Conservation (phyloP, 495 filamentous ascomycete genomes). For the Pyronema domesticum region DNA sequence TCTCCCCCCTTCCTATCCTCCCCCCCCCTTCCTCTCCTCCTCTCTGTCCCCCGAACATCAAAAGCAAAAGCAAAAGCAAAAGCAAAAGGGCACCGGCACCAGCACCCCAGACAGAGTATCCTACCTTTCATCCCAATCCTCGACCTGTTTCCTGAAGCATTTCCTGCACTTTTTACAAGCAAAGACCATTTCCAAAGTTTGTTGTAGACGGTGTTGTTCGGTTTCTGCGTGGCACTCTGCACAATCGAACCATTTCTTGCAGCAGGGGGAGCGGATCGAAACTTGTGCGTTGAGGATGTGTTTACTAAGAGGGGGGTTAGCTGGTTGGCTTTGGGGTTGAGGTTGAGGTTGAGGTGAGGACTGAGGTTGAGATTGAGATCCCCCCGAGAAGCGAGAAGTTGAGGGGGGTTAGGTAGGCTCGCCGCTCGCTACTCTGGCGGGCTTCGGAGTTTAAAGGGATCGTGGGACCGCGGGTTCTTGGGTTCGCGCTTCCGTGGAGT, state of each 20-base stretch:
- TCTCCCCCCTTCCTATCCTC: neutral
- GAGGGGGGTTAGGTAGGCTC: too few species aligned
- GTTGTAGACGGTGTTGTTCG: slow-evolving; percentile 54
- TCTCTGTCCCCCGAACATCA: slow-evolving; percentile 3
- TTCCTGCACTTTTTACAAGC: slow-evolving; percentile 98
- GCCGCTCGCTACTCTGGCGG: too few species aligned
- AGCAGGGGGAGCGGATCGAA: slow-evolving; percentile 85
- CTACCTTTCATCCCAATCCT: slow-evolving; percentile 76
- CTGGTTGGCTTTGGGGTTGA: too few species aligned
- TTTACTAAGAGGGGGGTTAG: slow-evolving; percentile 38
- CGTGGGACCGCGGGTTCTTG: too few species aligned
- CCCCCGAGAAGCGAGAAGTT: too few species aligned
- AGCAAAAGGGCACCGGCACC: too few species aligned
- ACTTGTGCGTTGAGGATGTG: slow-evolving; percentile 97
- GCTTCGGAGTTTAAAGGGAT: too few species aligned
- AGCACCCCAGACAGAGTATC: too few species aligned
- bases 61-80: too few species aligned
- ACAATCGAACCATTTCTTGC: slow-evolving; percentile 97
- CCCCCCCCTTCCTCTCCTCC: neutral
- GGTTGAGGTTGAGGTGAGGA: too few species aligned
- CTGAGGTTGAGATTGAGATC: too few species aligned
- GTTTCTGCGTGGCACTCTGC: slow-evolving; percentile 80
- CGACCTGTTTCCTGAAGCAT: slow-evolving; percentile 82
- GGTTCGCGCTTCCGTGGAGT: too few species aligned
- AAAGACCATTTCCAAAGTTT: slow-evolving; percentile 79